Conservation (phyloP, 768 basidiomycete species). For the Kwoniella sp. region DNA sequence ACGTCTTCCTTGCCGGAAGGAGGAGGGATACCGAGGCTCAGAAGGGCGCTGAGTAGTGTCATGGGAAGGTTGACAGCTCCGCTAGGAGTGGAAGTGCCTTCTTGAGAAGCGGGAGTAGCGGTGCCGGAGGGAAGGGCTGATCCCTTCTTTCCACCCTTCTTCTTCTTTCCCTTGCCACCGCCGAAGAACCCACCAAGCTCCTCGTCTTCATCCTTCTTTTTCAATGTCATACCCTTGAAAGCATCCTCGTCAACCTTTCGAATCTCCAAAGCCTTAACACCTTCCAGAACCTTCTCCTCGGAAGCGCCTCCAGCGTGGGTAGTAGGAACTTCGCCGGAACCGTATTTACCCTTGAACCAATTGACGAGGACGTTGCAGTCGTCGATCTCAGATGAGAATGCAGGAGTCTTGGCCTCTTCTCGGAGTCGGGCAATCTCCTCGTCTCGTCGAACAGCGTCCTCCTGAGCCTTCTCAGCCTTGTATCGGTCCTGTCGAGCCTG, state of each 20-base stretch:
- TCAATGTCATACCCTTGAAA: conserved; percentile 71
- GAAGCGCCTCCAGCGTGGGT: conserved; percentile 40
- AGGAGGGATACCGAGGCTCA: conserved; percentile 84
- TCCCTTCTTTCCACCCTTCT: conserved; percentile 60
- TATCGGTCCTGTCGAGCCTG: conserved; percentile 84
- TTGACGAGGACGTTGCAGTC: conserved; percentile 66
- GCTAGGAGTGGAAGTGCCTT: conserved; percentile 56
- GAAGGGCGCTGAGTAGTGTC: conserved; percentile 81
- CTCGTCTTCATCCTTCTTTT: conserved; percentile 91
- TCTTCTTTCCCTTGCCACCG: conserved; percentile 61
- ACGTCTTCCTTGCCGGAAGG: conserved; percentile 76
- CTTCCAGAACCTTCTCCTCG: conserved; percentile 37
- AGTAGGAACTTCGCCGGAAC: conserved; percentile 45
- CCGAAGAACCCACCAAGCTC: conserved; percentile 61
- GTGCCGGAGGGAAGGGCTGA: conserved; percentile 29
- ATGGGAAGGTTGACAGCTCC: conserved; percentile 71
- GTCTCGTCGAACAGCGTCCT: conserved; percentile 75
- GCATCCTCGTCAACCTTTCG: conserved; percentile 73
- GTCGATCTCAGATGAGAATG: conserved; percentile 89
- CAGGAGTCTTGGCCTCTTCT: conserved; percentile 87
- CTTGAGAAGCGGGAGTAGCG: conserved; percentile 42
- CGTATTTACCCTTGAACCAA: conserved; percentile 55
- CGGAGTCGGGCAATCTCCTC: conserved; percentile 75
- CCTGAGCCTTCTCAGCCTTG: conserved; percentile 73
- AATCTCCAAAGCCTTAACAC: conserved; percentile 69